Evolutionary conservation across 1,139 yeast genomes (phyloP).

Genomic region (Saccharomycopsis hybrid): DNA sequence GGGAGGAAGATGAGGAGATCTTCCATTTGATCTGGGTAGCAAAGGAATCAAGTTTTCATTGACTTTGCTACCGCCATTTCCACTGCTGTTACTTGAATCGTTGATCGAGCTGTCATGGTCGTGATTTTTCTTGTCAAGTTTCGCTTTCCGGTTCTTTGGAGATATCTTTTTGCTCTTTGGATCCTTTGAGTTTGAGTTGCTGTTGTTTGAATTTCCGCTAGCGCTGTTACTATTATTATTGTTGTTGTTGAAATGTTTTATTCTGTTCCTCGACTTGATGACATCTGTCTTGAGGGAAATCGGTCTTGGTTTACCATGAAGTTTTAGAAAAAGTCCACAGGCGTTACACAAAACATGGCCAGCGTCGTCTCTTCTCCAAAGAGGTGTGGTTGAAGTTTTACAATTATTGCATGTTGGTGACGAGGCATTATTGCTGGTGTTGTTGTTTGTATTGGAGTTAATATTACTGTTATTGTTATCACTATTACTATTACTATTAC

Average conservation of each 20-base stretch:
- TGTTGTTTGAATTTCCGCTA: not conserved
- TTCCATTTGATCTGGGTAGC: constrained; percentile 8
- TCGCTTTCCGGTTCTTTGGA: constrained; percentile 1
- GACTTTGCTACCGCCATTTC: not conserved
- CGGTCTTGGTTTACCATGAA: constrained; percentile 91
- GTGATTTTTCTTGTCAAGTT: not conserved
- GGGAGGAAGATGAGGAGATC: constrained; percentile 21
- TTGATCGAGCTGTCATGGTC: not conserved
- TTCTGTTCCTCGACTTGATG: constrained; percentile 82
- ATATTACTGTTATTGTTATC: not conserved
- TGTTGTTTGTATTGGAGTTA: constrained; percentile 27
- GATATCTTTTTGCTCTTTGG: constrained; percentile 1
- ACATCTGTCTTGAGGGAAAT: constrained; percentile 87
- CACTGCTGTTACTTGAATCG: too few species aligned
- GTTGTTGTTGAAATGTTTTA: constrained; percentile 38
- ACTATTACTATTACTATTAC: not conserved
- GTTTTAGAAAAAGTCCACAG: constrained; percentile 83
- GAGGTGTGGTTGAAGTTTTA: constrained; percentile 85
- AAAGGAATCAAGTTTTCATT: constrained; percentile 12
- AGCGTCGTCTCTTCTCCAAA: constrained; percentile 91
- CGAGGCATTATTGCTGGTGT: constrained; percentile 30
- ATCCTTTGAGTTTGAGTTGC: constrained; percentile 1
- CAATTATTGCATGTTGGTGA: constrained; percentile 85
- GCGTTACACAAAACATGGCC: constrained; percentile 95
- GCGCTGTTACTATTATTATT: not conserved